Base-by-base conservation (phyloP, 116 monocot genomes). In the Papilionanthe hybrid region DNA sequence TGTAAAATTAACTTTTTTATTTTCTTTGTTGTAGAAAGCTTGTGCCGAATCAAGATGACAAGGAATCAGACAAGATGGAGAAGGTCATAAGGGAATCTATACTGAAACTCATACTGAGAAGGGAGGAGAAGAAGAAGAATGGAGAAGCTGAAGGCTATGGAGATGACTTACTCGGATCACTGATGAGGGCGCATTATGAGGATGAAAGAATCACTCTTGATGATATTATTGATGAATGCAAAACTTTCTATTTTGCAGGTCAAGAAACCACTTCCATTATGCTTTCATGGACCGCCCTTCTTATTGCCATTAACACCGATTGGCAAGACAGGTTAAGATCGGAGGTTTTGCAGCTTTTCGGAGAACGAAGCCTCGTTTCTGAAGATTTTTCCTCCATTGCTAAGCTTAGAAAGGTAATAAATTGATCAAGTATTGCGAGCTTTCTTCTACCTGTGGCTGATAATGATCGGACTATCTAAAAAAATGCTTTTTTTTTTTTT, bases 141-240 rank as follows among this genome's bases (percentile, higher is more conserved):
- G 50, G 63, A 58, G 53, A 83, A 2, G 75, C 58, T 0, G 32
- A 81, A 22, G 75, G 30, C 19, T 79, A 84, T 18, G 80, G 80
- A 3, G 78, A 84, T 5, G 84, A 87, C 56, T 72, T 87, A 75
- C 71, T 87, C 17, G 84, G 87, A 49, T 75, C 80, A 63, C 56
- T 87, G 68, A 41, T 87, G 48, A 23, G 60, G 9, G 79, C 75
- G 0, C 78, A 75, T 45, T 77, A 17, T 37, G 81, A 13, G 23
- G 58, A 44, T 12, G 32, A 27, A 9, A 68, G 77, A 7, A 82
- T 91, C n/a, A 83, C 85, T 0, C 60, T 84, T 5, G 82, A 84
- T 18, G 91, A 86, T 6, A 73, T 91, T n/a, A 86, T 88, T 12
- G 88, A 86, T 25, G 91, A 88, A 57, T 91, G 91, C 86, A 91